Evolutionary conservation across 1,284 basidiomycete genomes (phyloP).

Genomic region (Tilletia indica): DNA sequence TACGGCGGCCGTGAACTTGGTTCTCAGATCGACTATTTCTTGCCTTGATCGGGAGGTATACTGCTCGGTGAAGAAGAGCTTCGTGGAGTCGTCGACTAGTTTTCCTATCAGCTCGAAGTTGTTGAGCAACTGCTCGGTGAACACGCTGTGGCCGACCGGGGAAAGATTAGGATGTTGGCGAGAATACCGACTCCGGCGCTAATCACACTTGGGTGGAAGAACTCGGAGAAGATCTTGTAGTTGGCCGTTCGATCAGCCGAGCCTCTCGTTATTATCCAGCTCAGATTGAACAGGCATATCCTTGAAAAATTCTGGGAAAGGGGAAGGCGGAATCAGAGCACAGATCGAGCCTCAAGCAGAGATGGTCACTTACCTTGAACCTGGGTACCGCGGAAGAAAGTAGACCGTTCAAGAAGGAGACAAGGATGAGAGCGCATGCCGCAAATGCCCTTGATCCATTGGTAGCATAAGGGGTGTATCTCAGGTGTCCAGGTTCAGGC

Average conservation of each 20-base stretch:
- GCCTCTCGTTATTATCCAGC: conserved; percentile 40
- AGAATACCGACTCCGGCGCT: conserved; percentile 34
- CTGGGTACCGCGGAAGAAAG: conserved; percentile 38
- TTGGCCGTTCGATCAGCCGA: conserved; percentile 24
- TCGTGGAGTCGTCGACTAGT: conserved; percentile 29
- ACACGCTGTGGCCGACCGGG: conserved; percentile 31
- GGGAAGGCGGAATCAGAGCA: not conserved
- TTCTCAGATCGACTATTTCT: conserved; percentile 24
- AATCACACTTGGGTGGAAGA: conserved; percentile 41
- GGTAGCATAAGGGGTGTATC: conserved; percentile 25
- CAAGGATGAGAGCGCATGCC: conserved; percentile 32
- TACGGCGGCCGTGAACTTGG: conserved; percentile 20
- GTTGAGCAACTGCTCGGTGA: conserved; percentile 25
- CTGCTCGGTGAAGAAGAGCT: conserved; percentile 27
- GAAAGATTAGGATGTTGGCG: conserved; percentile 35
- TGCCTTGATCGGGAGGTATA: not conserved
- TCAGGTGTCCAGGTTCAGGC: not conserved
- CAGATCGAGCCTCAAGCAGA: not conserved
- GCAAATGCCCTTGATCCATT: conserved; percentile 34
- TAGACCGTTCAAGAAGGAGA: conserved; percentile 33
- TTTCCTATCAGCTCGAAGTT: conserved; percentile 24
- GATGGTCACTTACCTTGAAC: conserved; percentile 24
- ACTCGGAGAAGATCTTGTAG: conserved; percentile 34
- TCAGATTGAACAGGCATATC: conserved; percentile 33
- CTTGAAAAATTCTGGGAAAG: conserved; percentile 24